Base-by-base conservation (phyloP, 2,329 filamentous ascomycete species). In the Simplicillium sp. region DNA sequence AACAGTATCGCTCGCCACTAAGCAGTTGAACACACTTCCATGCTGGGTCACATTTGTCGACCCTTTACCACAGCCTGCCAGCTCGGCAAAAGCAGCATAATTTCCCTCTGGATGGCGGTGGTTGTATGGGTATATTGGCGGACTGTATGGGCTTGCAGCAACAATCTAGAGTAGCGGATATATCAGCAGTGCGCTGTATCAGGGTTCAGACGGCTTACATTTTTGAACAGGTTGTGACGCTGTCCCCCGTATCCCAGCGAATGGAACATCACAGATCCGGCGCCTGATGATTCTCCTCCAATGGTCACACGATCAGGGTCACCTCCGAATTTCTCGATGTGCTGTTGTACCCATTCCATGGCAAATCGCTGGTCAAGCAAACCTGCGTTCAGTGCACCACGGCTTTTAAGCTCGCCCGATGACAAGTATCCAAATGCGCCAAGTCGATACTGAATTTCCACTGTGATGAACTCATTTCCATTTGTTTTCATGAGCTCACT, bases 251-350 rank as follows among this genome's bases (percentile, higher is more conserved):
- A 65, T 20, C 74, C 68, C 14, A 71, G 61, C 25, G 68, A 66
- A 11, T 69, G 65, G 28, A 73, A 40, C 50, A 62, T 64, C 3
- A 70, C 68, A 3, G 59, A 61, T 1, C 71, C 73, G 0, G 60
- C 75, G 3, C 75, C 74, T 0, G 76, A 73, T 0, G 66, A 71
- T 47, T 73, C 66, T 1, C 75, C 74, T 50, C 63, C 65, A 18
- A 77, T 66, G 0, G 71, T 75, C 1, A 79, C 70, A n/a, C 68
- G 66, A 1, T 43, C 44, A 0, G 66, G 64, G 42, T 77, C 65
- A 5, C 74, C 73, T 2, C 74, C 73, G 44, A 78, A 77, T 8
- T 57, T 52, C 29, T 60, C 52, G 39, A 78, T 73, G 46, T 77
- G 54, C 15, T 62, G 56, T 42, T 71, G 62, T 2, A 77, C 67